Percentiles rank a stretch among this genome's conserved stretches.
These are phyloP conservation scores for Cladobotryum mycophilum DNA, from an alignment of 2,329 filamentous ascomycete species.

Conservation along the genomic window DNA sequence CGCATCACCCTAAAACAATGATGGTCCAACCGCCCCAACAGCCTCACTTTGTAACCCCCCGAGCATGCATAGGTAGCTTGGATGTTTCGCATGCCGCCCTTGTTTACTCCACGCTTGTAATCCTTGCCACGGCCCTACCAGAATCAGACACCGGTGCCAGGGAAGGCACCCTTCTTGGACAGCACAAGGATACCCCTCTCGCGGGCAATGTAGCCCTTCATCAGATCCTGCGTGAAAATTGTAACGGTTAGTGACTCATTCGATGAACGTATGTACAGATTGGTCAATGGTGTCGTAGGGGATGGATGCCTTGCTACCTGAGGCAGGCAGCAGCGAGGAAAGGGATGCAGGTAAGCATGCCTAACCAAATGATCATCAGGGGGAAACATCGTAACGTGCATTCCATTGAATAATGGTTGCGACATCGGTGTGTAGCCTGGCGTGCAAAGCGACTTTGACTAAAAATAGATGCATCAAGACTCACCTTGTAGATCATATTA, in stretches of 20 bases:
- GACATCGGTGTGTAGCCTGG: background rate
- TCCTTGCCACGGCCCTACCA: background rate
- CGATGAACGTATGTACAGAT: background rate
- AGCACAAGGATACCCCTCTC: conserved; percentile 86
- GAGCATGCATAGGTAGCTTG: no score
- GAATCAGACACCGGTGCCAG: conserved; percentile 66
- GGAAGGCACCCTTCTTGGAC: conserved; percentile 89
- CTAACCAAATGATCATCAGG: background rate
- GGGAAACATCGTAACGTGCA: background rate
- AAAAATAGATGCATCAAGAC: conserved; percentile 11
- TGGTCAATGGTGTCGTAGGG: background rate
- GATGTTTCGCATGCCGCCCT: background rate
- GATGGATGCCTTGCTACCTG: conserved; percentile 9
- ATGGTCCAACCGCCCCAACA: background rate
- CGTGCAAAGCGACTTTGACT: background rate
- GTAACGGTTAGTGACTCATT: conserved; percentile 28
- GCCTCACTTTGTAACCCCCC: background rate
- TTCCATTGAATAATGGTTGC: background rate
- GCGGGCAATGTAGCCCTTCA: conserved; percentile 97
- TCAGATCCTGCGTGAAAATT: conserved; percentile 59
- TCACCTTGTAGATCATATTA: conserved; percentile 97
- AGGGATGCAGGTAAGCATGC: background rate
- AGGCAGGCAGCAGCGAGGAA: conserved; percentile 18
- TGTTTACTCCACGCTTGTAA: background rate
- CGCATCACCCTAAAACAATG: background rate